Evolutionary conservation across 805 yeast species (phyloP), one percentile per base, ranked within the genome.

Genomic region (Kluyveromyces lactis): DNA sequence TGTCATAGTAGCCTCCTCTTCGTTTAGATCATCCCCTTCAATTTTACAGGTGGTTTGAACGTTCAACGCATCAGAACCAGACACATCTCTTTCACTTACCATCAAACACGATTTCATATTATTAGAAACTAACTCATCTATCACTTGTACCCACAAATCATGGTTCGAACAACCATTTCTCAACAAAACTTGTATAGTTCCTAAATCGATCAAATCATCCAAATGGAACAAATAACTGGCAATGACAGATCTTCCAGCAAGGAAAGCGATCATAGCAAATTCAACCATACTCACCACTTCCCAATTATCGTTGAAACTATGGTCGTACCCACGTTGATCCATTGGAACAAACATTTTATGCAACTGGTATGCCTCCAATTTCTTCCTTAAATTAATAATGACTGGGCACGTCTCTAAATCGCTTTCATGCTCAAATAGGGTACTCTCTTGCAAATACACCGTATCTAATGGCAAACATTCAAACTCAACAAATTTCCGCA

Each of bases 261-360:
- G 73, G 52, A 70, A 73, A 1, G 81, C 80, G 81, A 78, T 75
- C 39, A 78, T 55, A 0, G 79, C 84, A 50, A 78, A 78, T 51
- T 78, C 84, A 7, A 55, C 42, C 50, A 29, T 24, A 19, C 17
- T 24, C 27, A 26, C 33, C 13, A 34, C 19, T 13, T 34, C 37
- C 30, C 29, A 34, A 15, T 34, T 34, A 11, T 24, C 19, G 19
- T 34, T 34, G 9, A 34, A 24, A 26, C 13, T 21, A 15, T 23
- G 17, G 9, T 34, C 37, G 21, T 17, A 34, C 5, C 53, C 69
- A 12, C 52, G 47, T 67, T 74, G 51, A 52, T 68, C 53, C 32
- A 66, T 63, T 26, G 75, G 69, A 47, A 75, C 56, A 46, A 77
- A 77, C 64, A 78, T 54, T 54, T 77, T 78, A 82, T 81, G 77